Evolutionary conservation across 1,139 yeast genomes (phyloP).

Genomic region (Suhomyces bribrorum): DNA sequence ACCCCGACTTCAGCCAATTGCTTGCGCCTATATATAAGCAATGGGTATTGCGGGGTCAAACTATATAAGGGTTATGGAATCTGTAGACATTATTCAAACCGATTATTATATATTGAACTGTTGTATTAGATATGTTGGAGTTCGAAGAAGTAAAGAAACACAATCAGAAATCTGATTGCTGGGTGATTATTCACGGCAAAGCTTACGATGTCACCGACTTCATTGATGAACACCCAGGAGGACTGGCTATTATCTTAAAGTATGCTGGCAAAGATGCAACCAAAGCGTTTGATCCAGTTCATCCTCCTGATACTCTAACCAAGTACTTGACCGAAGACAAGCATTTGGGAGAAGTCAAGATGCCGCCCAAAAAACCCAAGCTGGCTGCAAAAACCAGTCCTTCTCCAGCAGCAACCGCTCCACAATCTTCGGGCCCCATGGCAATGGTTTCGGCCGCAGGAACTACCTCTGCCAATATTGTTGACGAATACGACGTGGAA

Average conservation of each 20-base stretch:
- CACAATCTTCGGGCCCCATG: background rate
- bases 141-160: constrained; percentile 41
- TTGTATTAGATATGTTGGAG: constrained; percentile 18
- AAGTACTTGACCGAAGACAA: constrained; percentile 38
- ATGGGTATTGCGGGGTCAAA: constrained; percentile 6
- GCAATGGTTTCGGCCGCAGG: constrained; percentile 1
- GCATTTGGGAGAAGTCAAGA: constrained; percentile 38
- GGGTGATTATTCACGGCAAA: constrained; percentile 56
- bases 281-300: constrained; percentile 69
- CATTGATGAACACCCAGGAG: constrained; percentile 56
- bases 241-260: constrained; percentile 50
- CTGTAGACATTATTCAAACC: background rate
- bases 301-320: constrained; percentile 74
- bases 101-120: too few species aligned
- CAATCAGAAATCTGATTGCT: constrained; percentile 46
- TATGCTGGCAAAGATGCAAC: constrained; percentile 64
- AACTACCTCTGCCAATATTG: constrained; percentile 18
- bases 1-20: background rate
- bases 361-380: constrained; percentile 15
- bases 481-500: constrained; percentile 49
- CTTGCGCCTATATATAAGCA: constrained; percentile 1
- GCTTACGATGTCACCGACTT: constrained; percentile 55
- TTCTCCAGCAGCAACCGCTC: background rate
- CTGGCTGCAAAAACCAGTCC: constrained; percentile 5
- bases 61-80: background rate